Evolutionary conservation across 2,329 filamentous ascomycete species (phyloP).

Genomic region (Cryphonectria naterciae): DNA sequence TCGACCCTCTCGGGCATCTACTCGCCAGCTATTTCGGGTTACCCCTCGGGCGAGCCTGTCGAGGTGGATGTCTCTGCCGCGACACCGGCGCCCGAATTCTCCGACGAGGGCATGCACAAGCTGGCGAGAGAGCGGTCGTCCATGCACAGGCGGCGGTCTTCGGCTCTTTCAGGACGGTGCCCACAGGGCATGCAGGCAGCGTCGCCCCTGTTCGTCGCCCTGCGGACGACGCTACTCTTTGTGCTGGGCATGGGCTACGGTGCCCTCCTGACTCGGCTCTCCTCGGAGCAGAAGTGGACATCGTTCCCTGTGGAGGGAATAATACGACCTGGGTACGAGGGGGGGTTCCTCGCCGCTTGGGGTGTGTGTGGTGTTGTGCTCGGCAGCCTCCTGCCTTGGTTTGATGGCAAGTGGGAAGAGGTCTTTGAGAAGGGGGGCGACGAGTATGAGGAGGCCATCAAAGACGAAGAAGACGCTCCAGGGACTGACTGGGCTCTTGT

Average conservation of each 20-base stretch:
- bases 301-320: conserved; percentile 60
- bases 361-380: conserved; percentile 76
- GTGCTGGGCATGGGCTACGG: conserved; percentile 83
- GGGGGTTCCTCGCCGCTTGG: conserved; percentile 79
- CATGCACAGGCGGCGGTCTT: conserved; percentile 40
- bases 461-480: conserved; percentile 39
- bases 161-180: conserved; percentile 35
- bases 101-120: conserved; percentile 50
- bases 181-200: conserved; percentile 30
- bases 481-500: conserved; percentile 74
- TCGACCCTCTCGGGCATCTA: conserved; percentile 94
- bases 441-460: conserved; percentile 36
- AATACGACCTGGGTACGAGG: conserved; percentile 51
- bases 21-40: conserved; percentile 63
- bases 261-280: conserved; percentile 77
- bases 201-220: conserved; percentile 52
- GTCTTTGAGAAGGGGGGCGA: conserved; percentile 43
- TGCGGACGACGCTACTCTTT: conserved; percentile 71
- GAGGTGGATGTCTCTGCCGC: conserved; percentile 60
- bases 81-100: conserved; percentile 43
- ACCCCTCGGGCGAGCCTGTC: conserved; percentile 40
- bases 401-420: conserved; percentile 76
- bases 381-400: conserved; percentile 80
- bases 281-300: conserved; percentile 67
- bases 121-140: conserved; percentile 48